Percentiles rank a stretch among this genome's conserved stretches.
Evolutionary conservation across 805 yeast genomes (phyloP).

Genomic region (Pichia insulana): DNA sequence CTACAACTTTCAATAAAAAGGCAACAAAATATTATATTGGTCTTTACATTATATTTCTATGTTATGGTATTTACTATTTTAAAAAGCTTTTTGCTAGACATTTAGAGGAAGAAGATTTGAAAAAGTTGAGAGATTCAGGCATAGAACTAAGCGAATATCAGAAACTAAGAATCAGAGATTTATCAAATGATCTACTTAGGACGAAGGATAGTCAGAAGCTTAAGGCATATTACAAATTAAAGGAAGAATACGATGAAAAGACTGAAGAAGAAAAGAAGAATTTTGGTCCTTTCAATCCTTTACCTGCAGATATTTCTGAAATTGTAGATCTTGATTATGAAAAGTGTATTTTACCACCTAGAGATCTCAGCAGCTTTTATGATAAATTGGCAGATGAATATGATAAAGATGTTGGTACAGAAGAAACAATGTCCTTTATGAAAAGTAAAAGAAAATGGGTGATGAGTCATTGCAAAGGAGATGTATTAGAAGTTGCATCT

Average conservation of each 20-base stretch:
- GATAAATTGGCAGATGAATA: constrained; percentile 72
- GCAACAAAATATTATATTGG: constrained; percentile 57
- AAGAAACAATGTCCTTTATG: constrained; percentile 53
- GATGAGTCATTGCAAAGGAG: constrained; percentile 73
- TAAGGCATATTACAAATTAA: constrained; percentile 49
- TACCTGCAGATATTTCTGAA: constrained; percentile 25
- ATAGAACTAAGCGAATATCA: constrained; percentile 52
- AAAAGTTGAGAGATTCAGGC: constrained; percentile 27
- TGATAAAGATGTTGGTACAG: constrained; percentile 71
- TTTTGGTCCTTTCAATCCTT: constrained; percentile 27
- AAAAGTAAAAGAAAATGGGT: constrained; percentile 68
- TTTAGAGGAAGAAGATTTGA: constrained; percentile 38
- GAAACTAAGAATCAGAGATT: constrained; percentile 48
- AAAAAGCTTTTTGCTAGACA: constrained; percentile 59
- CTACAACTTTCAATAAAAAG: constrained; percentile 50
- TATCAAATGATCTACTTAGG: constrained; percentile 48
- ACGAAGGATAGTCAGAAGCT: constrained; percentile 56
- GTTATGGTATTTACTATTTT: constrained; percentile 58
- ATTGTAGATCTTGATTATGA: constrained; percentile 25
- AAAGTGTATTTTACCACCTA: constrained; percentile 49
- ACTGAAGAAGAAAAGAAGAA: constrained; percentile 14
- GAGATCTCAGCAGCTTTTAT: constrained; percentile 75
- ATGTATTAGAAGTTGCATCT: constrained; percentile 87
- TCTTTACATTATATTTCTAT: constrained; percentile 47
- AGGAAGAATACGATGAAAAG: constrained; percentile 24